Conservation (phyloP, 2,329 filamentous ascomycete species). For the Malbranchea zuffiana region DNA sequence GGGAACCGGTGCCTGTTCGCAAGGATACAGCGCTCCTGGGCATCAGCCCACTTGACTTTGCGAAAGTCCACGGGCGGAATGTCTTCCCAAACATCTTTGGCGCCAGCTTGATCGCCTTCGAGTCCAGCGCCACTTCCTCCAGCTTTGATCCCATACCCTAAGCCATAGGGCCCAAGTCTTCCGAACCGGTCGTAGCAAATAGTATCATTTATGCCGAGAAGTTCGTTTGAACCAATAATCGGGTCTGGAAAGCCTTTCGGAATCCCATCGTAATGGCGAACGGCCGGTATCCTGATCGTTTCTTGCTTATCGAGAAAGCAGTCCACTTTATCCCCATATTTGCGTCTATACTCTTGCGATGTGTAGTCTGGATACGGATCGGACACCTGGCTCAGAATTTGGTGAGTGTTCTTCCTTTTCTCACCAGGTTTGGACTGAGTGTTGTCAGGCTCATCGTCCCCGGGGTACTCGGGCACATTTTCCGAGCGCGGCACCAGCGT, state of each 20-base stretch:
- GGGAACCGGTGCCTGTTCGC: constrained; percentile 60
- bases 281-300: constrained; percentile 54
- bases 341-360: constrained; percentile 44
- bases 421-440: constrained; percentile 5
- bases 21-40: constrained; percentile 61
- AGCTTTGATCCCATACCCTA: constrained; percentile 67
- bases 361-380: constrained; percentile 58
- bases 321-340: constrained; percentile 52
- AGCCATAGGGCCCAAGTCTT: constrained; percentile 75
- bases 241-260: constrained; percentile 76
- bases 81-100: constrained; percentile 66
- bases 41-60: constrained; percentile 65
- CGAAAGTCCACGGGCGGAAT: constrained; percentile 65
- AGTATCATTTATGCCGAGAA: constrained; percentile 67
- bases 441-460: constrained; percentile 33
- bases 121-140: constrained; percentile 80
- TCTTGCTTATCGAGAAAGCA: constrained; percentile 67
- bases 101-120: constrained; percentile 69
- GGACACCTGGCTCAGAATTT: constrained; percentile 40
- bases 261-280: constrained; percentile 66
- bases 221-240: constrained; percentile 73
- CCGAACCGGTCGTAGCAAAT: constrained; percentile 92
- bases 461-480: constrained; percentile 73
- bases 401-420: neutral
- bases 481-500: constrained; percentile 54